Evolutionary conservation across 768 basidiomycete species (phyloP).

Genomic region (Dacryopinax spathularia): DNA sequence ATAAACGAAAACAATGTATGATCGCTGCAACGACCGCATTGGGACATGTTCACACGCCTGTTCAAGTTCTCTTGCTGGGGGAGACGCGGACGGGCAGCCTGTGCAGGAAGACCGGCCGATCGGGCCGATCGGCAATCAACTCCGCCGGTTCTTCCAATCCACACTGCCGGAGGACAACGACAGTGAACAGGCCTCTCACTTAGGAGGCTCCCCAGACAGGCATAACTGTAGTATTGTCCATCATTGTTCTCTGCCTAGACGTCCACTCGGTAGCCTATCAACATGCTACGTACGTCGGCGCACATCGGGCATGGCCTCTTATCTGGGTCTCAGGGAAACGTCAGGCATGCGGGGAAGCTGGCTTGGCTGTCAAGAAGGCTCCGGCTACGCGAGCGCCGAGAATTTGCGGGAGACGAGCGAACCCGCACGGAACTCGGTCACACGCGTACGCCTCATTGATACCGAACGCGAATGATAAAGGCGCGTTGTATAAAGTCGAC

Average conservation of each 20-base stretch:
- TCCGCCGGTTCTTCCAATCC: not conserved
- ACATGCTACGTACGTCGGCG: not conserved
- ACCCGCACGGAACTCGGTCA: not conserved
- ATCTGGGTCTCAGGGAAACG: not conserved
- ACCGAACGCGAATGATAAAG: not conserved
- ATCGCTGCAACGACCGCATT: not conserved
- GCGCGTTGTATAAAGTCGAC: not conserved
- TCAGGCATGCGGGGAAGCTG: not conserved
- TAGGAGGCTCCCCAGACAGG: too few relatives aligned
- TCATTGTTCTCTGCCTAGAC: too few relatives aligned
- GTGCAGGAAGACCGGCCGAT: not conserved
- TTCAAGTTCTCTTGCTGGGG: too few relatives aligned
- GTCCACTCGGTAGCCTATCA: too few relatives aligned
- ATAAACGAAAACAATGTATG: not conserved
- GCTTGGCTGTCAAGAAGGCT: not conserved
- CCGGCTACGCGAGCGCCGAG: not conserved
- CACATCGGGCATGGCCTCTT: not conserved
- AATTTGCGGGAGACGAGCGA: not conserved
- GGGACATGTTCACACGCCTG: not conserved
- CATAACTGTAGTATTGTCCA: too few relatives aligned
- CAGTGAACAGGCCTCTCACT: too few relatives aligned
- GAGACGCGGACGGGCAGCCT: not conserved
- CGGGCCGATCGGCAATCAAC: not conserved
- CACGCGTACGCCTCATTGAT: not conserved
- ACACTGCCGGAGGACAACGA: not conserved